These are phyloP conservation scores for Leucogyrophana mollusca DNA, from an alignment of 768 basidiomycete genomes.

Conservation along the genomic window DNA sequence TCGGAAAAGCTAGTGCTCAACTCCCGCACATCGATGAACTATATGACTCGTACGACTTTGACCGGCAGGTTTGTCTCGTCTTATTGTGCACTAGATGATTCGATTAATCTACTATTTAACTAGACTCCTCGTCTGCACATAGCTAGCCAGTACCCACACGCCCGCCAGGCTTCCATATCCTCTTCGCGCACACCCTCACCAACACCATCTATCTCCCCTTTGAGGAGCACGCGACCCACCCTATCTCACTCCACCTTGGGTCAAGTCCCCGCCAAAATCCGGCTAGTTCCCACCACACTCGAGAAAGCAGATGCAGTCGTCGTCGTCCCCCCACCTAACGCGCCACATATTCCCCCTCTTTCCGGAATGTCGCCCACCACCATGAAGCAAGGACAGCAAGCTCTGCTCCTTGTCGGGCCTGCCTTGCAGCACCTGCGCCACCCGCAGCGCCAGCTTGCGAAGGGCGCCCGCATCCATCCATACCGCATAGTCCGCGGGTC, in stretches of 20 bases:
- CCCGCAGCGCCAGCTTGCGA: conserved; percentile 37
- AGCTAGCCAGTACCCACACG: not conserved
- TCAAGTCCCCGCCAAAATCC: conserved; percentile 26
- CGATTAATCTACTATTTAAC: not conserved
- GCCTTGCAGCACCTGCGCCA: conserved; percentile 47
- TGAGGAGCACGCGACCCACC: conserved; percentile 11
- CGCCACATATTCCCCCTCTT: conserved; percentile 18
- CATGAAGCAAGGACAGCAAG: conserved; percentile 9
- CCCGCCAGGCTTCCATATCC: conserved; percentile 30
- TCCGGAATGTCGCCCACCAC: conserved; percentile 4
- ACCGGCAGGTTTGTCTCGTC: conserved; percentile 11
- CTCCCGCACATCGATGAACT: conserved; percentile 11
- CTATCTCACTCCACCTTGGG: conserved; percentile 13
- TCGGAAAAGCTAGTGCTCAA: conserved; percentile 2
- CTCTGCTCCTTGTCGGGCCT: conserved; percentile 50
- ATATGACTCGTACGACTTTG: conserved; percentile 7
- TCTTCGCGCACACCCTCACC: conserved; percentile 42
- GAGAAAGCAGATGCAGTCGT: conserved; percentile 55
- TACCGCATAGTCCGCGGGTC: conserved; percentile 44
- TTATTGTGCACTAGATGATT: not conserved
- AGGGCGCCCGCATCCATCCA: conserved; percentile 53
- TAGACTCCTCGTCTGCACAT: conserved; percentile 2
- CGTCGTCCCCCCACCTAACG: conserved; percentile 35
- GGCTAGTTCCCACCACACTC: conserved; percentile 49
- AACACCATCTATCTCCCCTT: conserved; percentile 22